These are phyloP conservation scores for Boletus sp. DNA, from an alignment of 768 basidiomycete genomes.

Conservation along the genomic window DNA sequence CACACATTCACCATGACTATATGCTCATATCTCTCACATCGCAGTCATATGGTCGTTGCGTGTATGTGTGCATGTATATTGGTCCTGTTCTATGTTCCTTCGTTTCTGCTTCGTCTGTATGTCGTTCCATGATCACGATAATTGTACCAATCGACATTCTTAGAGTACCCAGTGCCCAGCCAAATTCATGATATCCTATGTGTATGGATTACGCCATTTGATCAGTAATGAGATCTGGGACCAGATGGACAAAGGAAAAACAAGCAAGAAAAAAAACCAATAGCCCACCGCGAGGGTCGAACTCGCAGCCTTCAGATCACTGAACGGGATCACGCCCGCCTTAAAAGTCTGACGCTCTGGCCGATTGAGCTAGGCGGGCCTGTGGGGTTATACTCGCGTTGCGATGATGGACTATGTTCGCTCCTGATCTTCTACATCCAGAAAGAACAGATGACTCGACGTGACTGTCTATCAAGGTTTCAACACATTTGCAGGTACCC, in stretches of 20 bases:
- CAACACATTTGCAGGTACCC: too few relatives aligned
- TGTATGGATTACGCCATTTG: background rate
- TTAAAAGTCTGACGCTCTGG: conserved; percentile 58
- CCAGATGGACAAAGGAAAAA: background rate
- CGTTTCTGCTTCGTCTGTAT: conserved; percentile 16
- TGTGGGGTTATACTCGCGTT: fast-evolving
- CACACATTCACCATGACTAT: conserved; percentile 14
- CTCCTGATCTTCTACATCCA: background rate
- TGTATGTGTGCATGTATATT: conserved; percentile 10
- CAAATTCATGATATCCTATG: conserved; percentile 16
- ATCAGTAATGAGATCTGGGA: background rate
- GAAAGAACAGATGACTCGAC: too few relatives aligned
- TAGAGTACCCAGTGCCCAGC: conserved; percentile 18
- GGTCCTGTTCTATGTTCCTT: conserved; percentile 7
- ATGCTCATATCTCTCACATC: conserved; percentile 8
- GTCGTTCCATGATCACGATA: conserved; percentile 12
- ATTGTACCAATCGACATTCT: conserved; percentile 12
- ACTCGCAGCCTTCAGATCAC: conserved; percentile 80
- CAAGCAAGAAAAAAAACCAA: conserved; percentile 8
- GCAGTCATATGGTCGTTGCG: conserved; percentile 6
- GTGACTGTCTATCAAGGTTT: too few relatives aligned
- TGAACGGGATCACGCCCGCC: conserved; percentile 23
- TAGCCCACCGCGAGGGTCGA: conserved; percentile 84
- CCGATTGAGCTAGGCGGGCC: conserved; percentile 62
- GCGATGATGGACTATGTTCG: background rate